Conservation (phyloP, 2,329 filamentous ascomycete genomes). For the Dactylellina haptotyla region DNA sequence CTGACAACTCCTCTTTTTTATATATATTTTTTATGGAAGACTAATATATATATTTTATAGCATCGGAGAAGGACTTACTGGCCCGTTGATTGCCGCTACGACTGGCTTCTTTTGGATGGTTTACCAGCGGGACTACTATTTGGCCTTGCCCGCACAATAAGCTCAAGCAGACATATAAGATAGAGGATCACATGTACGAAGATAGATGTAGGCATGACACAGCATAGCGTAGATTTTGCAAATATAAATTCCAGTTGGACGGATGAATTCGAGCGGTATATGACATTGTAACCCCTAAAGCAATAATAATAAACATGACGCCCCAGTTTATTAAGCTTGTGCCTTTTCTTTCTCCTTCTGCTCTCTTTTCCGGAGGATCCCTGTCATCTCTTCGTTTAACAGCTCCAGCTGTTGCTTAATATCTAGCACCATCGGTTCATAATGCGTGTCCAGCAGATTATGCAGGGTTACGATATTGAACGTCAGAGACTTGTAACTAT, state of each 20-base stretch:
- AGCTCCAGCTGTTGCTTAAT: constrained; percentile 41
- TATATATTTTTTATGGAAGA: background rate
- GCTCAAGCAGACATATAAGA: background rate
- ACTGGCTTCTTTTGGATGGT: constrained; percentile 71
- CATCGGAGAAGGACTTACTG: constrained; percentile 68
- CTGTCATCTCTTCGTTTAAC: constrained; percentile 44
- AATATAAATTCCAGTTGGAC: too few relatives aligned
- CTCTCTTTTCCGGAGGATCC: constrained; percentile 37
- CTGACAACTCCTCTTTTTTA: background rate
- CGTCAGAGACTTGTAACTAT: constrained; percentile 39
- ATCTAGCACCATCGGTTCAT: constrained; percentile 31
- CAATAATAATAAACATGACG: background rate
- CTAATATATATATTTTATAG: background rate
- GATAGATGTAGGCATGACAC: background rate
- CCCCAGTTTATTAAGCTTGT: constrained; percentile 7
- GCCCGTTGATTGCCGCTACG: constrained; percentile 69
- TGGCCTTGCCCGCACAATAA: constrained; percentile 35
- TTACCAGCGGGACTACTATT: constrained; percentile 23
- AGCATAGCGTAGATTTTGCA: background rate
- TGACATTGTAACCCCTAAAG: too few relatives aligned
- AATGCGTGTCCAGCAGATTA: constrained; percentile 27
- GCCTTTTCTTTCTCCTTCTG: too few relatives aligned
- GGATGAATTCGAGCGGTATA: too few relatives aligned
- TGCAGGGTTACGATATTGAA: constrained; percentile 48
- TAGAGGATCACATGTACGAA: background rate